Evolutionary conservation across 306 rosid genomes (phyloP).

Genomic region (Vachellia pachyceras): DNA sequence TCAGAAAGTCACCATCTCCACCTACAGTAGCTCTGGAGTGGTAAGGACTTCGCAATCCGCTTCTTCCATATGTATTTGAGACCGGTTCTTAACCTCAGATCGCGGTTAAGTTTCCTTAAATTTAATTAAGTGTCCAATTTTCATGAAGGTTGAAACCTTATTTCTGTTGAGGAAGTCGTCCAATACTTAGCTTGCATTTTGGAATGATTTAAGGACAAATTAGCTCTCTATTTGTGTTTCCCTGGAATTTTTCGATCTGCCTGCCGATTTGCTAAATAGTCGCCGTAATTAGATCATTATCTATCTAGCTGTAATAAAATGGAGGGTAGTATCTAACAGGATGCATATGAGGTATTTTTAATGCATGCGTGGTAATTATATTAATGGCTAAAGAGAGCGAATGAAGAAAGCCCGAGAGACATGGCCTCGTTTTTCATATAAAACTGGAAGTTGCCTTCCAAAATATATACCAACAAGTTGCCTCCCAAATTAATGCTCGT

Average conservation of each 20-base stretch:
- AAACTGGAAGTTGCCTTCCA: too few relatives aligned
- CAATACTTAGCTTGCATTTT: neutral
- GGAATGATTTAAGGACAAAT: neutral
- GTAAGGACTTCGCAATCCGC: conserved; percentile 37
- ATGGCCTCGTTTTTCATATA: too few relatives aligned
- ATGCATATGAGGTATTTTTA: neutral
- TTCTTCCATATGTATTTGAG: neutral
- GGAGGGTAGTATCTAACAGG: neutral
- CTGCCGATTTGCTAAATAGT: neutral
- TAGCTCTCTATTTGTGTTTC: neutral
- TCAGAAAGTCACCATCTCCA: conserved; percentile 65
- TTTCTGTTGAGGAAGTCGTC: neutral
- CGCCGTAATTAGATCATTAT: neutral
- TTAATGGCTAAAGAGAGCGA: too few relatives aligned
- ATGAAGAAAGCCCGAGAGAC: too few relatives aligned
- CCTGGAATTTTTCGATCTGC: neutral
- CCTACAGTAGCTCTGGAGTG: conserved; percentile 67
- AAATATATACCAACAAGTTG: too few relatives aligned
- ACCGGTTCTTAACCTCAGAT: neutral
- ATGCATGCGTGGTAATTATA: too few relatives aligned
- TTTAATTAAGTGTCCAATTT: neutral
- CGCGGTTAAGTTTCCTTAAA: neutral
- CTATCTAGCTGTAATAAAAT: neutral
- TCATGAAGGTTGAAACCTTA: too few relatives aligned
- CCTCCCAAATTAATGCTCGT: too few relatives aligned